Conservation (phyloP, 2,329 filamentous ascomycete genomes). For the Calonectria pseudoturangicola region DNA sequence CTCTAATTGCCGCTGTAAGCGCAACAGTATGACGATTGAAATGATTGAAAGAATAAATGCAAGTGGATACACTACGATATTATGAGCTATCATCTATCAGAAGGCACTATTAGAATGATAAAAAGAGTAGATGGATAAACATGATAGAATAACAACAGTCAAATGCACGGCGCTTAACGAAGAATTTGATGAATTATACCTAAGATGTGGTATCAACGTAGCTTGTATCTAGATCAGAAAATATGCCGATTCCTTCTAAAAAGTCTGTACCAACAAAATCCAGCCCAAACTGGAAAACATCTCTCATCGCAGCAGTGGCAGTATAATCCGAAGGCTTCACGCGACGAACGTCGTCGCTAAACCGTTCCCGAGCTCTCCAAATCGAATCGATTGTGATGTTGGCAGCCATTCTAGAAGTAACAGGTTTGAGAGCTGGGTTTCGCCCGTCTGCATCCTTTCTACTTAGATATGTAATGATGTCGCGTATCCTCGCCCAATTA, state of each 20-base stretch:
- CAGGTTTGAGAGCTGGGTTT: slow-evolving; percentile 7
- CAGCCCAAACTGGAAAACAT: slow-evolving; percentile 22
- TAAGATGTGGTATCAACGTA: slow-evolving; percentile 12
- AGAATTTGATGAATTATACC: neutral
- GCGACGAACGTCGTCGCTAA: slow-evolving; percentile 22
- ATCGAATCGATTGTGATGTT: slow-evolving; percentile 19
- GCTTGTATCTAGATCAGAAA: neutral
- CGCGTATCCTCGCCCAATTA: slow-evolving; percentile 18
- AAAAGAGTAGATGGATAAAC: neutral
- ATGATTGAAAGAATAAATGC: neutral
- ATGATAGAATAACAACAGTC: neutral
- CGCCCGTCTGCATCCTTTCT: neutral
- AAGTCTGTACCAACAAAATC: slow-evolving; percentile 23
- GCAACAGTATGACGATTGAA: neutral
- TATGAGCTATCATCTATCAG: neutral
- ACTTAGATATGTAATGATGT: slow-evolving; percentile 24
- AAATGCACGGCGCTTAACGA: neutral
- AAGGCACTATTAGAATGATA: neutral
- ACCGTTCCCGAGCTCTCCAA: slow-evolving; percentile 24
- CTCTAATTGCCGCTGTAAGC: neutral
- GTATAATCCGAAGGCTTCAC: slow-evolving; percentile 20
- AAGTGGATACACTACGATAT: neutral
- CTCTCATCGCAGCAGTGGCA: slow-evolving; percentile 19
- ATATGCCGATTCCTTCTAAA: slow-evolving; percentile 17
- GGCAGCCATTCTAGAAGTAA: slow-evolving; percentile 19